A percentile compares a stretch with the other conserved stretches of the same genome.
phyloP scores from a whole-genome alignment of 306 rosid genomes.

The Pterocarpus macrocarpus region DNA sequence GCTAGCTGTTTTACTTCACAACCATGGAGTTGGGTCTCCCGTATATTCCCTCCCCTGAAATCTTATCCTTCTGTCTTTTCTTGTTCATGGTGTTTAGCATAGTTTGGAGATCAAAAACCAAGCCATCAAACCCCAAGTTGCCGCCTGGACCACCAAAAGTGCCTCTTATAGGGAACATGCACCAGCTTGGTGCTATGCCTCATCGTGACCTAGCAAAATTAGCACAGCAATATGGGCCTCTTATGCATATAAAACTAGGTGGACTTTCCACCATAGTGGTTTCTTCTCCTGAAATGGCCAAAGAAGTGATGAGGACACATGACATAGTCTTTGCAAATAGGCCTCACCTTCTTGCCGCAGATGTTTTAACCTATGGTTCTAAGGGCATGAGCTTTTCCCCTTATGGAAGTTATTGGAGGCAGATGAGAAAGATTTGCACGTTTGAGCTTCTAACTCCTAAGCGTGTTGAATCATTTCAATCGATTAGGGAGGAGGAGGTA shows the following conservation, averaged over 20 bases:
- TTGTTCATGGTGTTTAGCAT: conserved; percentile 31
- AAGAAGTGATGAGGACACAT: conserved; percentile 53
- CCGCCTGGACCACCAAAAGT: conserved; percentile 54
- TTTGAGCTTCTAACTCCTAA: conserved; percentile 48
- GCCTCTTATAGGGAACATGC: conserved; percentile 52
- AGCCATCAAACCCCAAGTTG: conserved; percentile 39
- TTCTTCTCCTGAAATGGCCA: conserved; percentile 57
- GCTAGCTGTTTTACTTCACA: background rate
- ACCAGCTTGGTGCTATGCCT: conserved; percentile 44
- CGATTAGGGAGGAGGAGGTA: conserved; percentile 32
- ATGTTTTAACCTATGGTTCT: conserved; percentile 41
- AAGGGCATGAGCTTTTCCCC: conserved; percentile 45
- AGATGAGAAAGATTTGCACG: conserved; percentile 50
- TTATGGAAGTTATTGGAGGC: conserved; percentile 50
- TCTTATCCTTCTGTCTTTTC: conserved; percentile 35
- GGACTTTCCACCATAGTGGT: conserved; percentile 42
- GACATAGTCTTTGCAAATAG: conserved; percentile 44
- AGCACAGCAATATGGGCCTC: conserved; percentile 43
- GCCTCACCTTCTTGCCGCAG: conserved; percentile 43
- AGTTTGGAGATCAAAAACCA: conserved; percentile 43
- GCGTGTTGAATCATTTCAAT: conserved; percentile 43
- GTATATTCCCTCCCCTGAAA: conserved; percentile 4
- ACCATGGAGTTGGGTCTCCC: conserved; percentile 37
- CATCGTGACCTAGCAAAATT: conserved; percentile 39
- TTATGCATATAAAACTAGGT: conserved; percentile 49